A percentile compares a stretch with the other conserved stretches of the same genome.
Conservation (phyloP, 805 yeast genomes). For the Wickerhamiella dianesei region DNA sequence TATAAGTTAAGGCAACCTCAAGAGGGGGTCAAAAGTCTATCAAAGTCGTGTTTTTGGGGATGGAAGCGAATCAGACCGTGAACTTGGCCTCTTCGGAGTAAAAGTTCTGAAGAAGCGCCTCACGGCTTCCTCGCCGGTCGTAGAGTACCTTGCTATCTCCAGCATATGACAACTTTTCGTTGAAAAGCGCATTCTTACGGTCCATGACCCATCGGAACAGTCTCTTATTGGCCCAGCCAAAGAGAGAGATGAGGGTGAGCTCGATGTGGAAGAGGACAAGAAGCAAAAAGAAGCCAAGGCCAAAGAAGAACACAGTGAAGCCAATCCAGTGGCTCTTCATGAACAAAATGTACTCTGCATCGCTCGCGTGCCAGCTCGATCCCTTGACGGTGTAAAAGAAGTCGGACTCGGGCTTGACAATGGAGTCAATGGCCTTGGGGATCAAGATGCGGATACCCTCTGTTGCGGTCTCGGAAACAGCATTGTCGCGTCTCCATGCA, state of each 20-base stretch:
- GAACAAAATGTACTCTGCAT: conserved; percentile 63
- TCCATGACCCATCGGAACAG: background rate
- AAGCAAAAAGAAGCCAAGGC: background rate
- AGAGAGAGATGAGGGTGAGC: background rate
- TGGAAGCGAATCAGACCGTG: background rate
- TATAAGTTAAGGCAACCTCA: background rate
- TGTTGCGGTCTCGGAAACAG: conserved; percentile 27
- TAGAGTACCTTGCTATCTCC: background rate
- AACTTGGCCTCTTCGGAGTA: background rate
- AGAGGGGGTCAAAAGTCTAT: background rate
- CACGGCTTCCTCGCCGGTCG: background rate
- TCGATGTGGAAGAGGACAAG: background rate
- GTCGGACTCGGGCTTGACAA: conserved; percentile 39
- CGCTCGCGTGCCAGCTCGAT: conserved; percentile 86
- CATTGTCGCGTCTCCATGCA: background rate
- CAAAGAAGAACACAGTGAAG: background rate
- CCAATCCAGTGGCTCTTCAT: conserved; percentile 47
- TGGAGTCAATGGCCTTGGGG: conserved; percentile 46
- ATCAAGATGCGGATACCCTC: conserved; percentile 48
- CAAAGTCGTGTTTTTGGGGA: background rate
- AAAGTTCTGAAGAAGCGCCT: background rate
- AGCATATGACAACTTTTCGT: background rate
- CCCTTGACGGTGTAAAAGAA: conserved; percentile 66
- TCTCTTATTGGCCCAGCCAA: background rate
- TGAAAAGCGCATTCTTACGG: background rate